Evolutionary conservation across 1,284 basidiomycete genomes (phyloP).

Genomic region (Cryptococcus sp.): DNA sequence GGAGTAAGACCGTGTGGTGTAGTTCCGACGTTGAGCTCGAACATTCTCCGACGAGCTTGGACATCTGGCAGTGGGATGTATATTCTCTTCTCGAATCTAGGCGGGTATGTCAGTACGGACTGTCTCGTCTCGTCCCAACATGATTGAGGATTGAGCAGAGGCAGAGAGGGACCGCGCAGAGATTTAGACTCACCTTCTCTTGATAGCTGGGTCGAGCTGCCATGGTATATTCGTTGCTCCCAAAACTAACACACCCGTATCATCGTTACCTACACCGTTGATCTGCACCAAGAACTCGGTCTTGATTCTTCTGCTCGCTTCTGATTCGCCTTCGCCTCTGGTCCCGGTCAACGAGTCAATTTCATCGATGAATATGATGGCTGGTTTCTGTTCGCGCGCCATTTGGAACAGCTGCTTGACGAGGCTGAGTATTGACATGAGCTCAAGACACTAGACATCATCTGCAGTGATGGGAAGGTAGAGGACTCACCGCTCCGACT

Average conservation of each 20-base stretch:
- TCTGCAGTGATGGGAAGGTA: neutral
- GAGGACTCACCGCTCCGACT: constrained; percentile 81
- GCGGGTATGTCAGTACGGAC: neutral
- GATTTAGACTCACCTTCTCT: constrained; percentile 68
- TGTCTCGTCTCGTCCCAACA: too few species aligned
- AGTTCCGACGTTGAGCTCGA: constrained; percentile 90
- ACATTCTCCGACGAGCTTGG: constrained; percentile 93
- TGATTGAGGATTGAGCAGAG: neutral
- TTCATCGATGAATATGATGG: constrained; percentile 99
- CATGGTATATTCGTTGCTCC: constrained; percentile 98
- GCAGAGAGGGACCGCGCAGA: too few species aligned
- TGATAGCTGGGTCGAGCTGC: constrained; percentile 97
- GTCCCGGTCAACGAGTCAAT: constrained; percentile 95
- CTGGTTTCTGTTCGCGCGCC: constrained; percentile 92
- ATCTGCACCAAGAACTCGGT: constrained; percentile 98
- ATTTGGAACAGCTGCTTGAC: constrained; percentile 97
- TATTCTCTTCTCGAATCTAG: constrained; percentile 95
- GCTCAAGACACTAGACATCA: too few species aligned
- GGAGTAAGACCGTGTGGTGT: constrained; percentile 82
- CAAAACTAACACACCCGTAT: constrained; percentile 95
- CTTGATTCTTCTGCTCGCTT: constrained; percentile 94
- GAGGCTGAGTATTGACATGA: constrained; percentile 59
- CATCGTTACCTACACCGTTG: constrained; percentile 98
- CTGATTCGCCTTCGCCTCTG: constrained; percentile 92
- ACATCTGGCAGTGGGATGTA: constrained; percentile 95